A percentile compares a stretch with the other conserved stretches of the same genome.
phyloP scores from a whole-genome alignment of 2,329 filamentous ascomycete genomes.

The Fusarium ramigenum region DNA sequence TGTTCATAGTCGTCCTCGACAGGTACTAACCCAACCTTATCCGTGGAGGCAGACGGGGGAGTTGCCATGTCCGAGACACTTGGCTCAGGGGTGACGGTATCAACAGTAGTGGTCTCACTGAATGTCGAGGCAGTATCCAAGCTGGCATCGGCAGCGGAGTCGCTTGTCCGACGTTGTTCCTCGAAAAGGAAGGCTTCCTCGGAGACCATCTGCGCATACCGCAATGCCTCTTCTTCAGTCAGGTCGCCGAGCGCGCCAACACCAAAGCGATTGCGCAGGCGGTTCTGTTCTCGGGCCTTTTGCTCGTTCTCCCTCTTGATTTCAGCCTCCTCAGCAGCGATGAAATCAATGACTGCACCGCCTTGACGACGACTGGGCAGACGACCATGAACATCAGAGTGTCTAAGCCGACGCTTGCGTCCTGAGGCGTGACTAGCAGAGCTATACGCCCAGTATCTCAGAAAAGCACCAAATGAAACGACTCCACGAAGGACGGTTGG shows the following conservation, averaged over 20 bases:
- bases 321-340: slow-evolving; percentile 85
- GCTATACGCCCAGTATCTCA: slow-evolving; percentile 95
- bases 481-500: slow-evolving; percentile 86
- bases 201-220: slow-evolving; percentile 73
- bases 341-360: slow-evolving; percentile 80
- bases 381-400: slow-evolving; percentile 68
- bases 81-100: slow-evolving; percentile 65
- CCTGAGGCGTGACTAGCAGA: slow-evolving; percentile 79
- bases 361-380: slow-evolving; percentile 64
- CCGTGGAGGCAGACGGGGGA: slow-evolving; percentile 20
- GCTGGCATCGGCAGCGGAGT: slow-evolving; percentile 59
- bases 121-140: slow-evolving; percentile 55
- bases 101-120: slow-evolving; percentile 52
- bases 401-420: slow-evolving; percentile 81
- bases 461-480: slow-evolving; percentile 84
- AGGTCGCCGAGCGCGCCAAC: slow-evolving; percentile 74
- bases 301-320: slow-evolving; percentile 77
- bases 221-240: slow-evolving; percentile 71
- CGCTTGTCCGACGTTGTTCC: slow-evolving; percentile 63
- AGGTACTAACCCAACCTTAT: slow-evolving; percentile 2
- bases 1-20: slow-evolving; percentile 65
- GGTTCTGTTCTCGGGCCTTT: slow-evolving; percentile 72
- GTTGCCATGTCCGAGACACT: slow-evolving; percentile 57
- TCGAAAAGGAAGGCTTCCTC: slow-evolving; percentile 68
- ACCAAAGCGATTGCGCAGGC: slow-evolving; percentile 83